Base-by-base conservation (phyloP, 2,329 filamentous ascomycete species). In the Beauveria rudraprayagi region DNA sequence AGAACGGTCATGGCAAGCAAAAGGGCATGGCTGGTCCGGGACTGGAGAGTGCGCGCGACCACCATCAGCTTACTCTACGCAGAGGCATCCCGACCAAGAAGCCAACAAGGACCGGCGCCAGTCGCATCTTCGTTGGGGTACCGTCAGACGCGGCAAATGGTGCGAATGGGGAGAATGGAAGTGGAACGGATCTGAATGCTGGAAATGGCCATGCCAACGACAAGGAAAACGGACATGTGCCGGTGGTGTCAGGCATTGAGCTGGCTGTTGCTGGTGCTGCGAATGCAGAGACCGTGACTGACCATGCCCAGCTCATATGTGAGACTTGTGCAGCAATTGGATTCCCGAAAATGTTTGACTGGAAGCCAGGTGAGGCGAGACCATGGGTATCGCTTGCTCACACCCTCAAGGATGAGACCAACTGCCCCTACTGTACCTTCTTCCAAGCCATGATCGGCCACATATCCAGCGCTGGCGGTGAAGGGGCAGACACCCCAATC, bases 371-470 rank as follows among this genome's bases (percentile, higher is more conserved):
- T 24, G 68, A 73, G 62, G 64, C 72, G 17, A 65, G 73, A 57
- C 71, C 73, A 5, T 75, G 73, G 73, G 70, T 75, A 28, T 66
- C 69, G 7, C 66, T 75, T 44, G 68, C 72, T 9, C 73, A 75
- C 53, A 69, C 68, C 16, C 66, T 71, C 24, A 65, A 66, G 22
- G 69, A 67, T 41, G 61, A 66, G 9, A 69, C 70, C 17, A 61
- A 63, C 3, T 75, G 73, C 56, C 73, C 73, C n/a, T 75, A 73
- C 64, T 75, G 73, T 63, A 67, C 70, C 60, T 75, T 75, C 64
- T 75, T 75, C 61, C 68, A 72, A 51, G 69, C 72, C 54, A 64
- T 75, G 64, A 68, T 75, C 41, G 61, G 61, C 16, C 22, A 62
- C 24, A 24, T 62, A n/a, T 40, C 56, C 22, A 26, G 54, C 19